A percentile compares a stretch with the other conserved stretches of the same genome.
Evolutionary conservation across 495 filamentous ascomycete genomes (phyloP).

Genomic region (Aspergillus hancockii): DNA sequence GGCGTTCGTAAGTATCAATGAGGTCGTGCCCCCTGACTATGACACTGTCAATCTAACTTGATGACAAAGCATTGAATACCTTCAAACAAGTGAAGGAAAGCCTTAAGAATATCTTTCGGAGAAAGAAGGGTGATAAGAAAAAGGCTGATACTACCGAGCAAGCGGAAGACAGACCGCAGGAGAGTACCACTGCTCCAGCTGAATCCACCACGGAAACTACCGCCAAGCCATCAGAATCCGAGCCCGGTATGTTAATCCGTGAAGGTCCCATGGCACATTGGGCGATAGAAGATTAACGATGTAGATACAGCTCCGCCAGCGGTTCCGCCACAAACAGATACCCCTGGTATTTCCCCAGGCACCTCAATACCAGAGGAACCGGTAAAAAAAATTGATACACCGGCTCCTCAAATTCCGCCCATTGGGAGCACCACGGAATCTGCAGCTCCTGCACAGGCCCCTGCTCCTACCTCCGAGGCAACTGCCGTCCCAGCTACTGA

Average conservation of each 20-base stretch:
- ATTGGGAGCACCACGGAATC: constrained; percentile 9
- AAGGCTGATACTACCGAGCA: constrained; percentile 9
- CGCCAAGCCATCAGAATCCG: constrained; percentile 3
- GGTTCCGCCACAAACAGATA: neutral
- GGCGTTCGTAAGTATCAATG: neutral
- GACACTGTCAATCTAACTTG: neutral
- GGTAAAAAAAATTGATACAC: constrained; percentile 2
- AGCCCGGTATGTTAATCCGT: neutral
- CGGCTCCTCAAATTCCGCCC: constrained; percentile 6
- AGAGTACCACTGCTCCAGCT: constrained; percentile 12
- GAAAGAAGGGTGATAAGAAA: constrained; percentile 22
- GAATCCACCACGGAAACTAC: constrained; percentile 7
- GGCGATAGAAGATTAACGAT: neutral
- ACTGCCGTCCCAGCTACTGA: constrained; percentile 3
- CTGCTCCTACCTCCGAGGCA: constrained; percentile 12
- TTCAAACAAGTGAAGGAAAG: constrained; percentile 29
- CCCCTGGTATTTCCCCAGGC: neutral
- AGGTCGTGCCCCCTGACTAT: neutral
- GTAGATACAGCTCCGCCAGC: neutral
- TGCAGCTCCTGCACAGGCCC: constrained; percentile 16
- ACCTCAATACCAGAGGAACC: neutral
- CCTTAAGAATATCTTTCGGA: constrained; percentile 30
- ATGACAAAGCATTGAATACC: neutral
- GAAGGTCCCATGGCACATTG: neutral
- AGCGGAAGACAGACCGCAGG: constrained; percentile 14